Evolutionary conservation across 352 stramenopile species (phyloP).

Genomic region (Thraustotheca clavata): DNA sequence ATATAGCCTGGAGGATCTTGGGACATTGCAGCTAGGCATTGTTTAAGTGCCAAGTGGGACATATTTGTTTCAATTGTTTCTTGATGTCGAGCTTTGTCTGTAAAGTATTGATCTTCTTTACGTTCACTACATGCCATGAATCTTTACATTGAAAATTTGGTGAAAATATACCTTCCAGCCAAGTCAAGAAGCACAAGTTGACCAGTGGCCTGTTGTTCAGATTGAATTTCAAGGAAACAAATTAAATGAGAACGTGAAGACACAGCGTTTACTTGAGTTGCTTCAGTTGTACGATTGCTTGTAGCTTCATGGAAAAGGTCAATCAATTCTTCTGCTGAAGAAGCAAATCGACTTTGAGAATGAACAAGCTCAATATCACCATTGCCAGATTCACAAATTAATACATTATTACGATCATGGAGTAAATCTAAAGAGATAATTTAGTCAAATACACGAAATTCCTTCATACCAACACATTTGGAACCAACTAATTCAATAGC

Average conservation of each 20-base stretch:
- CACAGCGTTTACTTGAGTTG: conserved; percentile 66
- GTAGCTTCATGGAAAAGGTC: conserved; percentile 62
- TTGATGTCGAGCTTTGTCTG: conserved; percentile 57
- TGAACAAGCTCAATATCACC: conserved; percentile 59
- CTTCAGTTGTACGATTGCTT: conserved; percentile 56
- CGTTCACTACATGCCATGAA: conserved; percentile 36
- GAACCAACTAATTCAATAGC: conserved; percentile 52
- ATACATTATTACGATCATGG: conserved; percentile 42
- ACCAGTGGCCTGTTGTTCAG: conserved; percentile 27
- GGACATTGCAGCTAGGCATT: conserved; percentile 62
- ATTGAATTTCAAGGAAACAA: conserved; percentile 51
- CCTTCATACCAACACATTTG: conserved; percentile 46
- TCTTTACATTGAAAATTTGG: background rate
- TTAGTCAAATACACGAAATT: background rate
- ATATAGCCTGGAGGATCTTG: conserved; percentile 48
- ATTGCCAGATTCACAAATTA: conserved; percentile 61
- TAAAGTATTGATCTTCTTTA: conserved; percentile 68
- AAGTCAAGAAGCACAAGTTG: conserved; percentile 59
- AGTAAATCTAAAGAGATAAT: conserved; percentile 33
- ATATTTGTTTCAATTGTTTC: conserved; percentile 82
- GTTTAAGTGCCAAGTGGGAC: conserved; percentile 69
- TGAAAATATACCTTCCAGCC: conserved; percentile 26
- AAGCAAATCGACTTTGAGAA: conserved; percentile 34
- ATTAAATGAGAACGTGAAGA: conserved; percentile 65
- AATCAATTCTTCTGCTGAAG: conserved; percentile 55